These are phyloP conservation scores for Chlorella ohadii DNA, from an alignment of 139 green algal genomes.

Conservation along the genomic window DNA sequence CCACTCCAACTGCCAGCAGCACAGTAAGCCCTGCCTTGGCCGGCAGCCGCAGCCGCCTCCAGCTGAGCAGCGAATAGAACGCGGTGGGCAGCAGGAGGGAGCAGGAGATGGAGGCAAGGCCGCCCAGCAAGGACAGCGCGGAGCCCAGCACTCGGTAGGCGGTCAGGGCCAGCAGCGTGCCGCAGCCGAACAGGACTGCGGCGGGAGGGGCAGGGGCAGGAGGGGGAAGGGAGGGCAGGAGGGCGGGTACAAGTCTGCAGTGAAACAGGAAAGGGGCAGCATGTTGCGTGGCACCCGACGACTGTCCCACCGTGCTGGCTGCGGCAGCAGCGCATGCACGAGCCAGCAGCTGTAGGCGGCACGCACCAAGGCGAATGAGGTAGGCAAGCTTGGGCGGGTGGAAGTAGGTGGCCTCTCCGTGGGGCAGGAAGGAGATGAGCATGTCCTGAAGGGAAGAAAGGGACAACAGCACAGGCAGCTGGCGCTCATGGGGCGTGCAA, in stretches of 20 bases:
- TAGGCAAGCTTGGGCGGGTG: too few relatives aligned
- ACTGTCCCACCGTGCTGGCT: too few relatives aligned
- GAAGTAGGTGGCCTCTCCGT: too few relatives aligned
- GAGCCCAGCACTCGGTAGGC: slow-evolving; percentile 1
- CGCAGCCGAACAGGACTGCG: not conserved
- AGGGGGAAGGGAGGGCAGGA: not conserved
- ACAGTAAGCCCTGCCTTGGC: not conserved
- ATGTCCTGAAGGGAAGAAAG: not conserved
- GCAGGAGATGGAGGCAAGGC: slow-evolving; percentile 52
- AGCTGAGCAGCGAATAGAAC: slow-evolving; percentile 52
- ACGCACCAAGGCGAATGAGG: too few relatives aligned
- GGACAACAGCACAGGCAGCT: too few relatives aligned
- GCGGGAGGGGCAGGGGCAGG: not conserved
- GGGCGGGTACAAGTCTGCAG: too few relatives aligned
- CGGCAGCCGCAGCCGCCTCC: not conserved
- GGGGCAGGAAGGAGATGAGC: not conserved
- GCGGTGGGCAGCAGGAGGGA: slow-evolving; percentile 56
- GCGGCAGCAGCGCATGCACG: not conserved
- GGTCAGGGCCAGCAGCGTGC: not conserved
- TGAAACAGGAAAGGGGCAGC: too few relatives aligned
- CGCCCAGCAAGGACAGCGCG: slow-evolving; percentile 44
- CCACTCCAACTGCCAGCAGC: slow-evolving; percentile 36
- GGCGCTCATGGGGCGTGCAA: too few relatives aligned
- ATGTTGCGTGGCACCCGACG: too few relatives aligned
- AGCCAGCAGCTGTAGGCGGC: too few relatives aligned